Evolutionary conservation across 1,284 basidiomycete genomes (phyloP), one percentile per base, ranked within the genome.

Genomic region (Mycena sp.): DNA sequence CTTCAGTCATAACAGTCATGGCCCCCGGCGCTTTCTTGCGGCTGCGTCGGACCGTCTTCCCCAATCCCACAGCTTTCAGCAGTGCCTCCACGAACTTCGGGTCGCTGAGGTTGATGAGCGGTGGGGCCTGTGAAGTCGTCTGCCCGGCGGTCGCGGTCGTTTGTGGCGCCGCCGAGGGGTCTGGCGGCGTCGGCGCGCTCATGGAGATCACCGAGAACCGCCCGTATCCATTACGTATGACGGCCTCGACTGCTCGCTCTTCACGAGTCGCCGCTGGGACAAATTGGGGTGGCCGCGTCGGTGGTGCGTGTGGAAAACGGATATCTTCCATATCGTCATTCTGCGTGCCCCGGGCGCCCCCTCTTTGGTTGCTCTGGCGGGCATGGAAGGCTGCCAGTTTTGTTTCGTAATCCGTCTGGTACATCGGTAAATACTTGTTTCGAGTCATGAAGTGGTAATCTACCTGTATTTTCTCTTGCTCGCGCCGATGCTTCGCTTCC

Each of bases 381-480:
- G 54, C 32, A 46, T 56, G 43, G 11, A 56, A 32, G 16, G 43
- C 54, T 16, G 54, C 44, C 25, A 46, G 6, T 3, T 46, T 37
- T 12, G 44, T 56, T 1, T 56, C 54, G 23, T 38, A 32, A 16
- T 56, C 54, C 44, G 32, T 35, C 54, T 56, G 30, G 32, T 23
- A 38, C 19, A 56, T 9, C 54, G 14, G 16, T 54, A n/a, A 54
- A 32, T 54, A 43, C 19, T n/a, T 40, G 28, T 54, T 44, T 54
- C 40, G n/a, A 43, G 3, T 5, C 21, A 16, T 23, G 29, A 40
- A 26, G 19, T 3, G 11, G 25, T 2, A 37, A 52, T 35, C 7
- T 44, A 54, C 52, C 52, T 54, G 38, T 43, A 17, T n/a, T 44
- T 54, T 5, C 21, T n/a, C n/a, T n/a, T n/a, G n/a, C n/a, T n/a